Percentiles rank a stretch among this genome's conserved stretches.
These are phyloP conservation scores for Chalciporus piperatus DNA, from an alignment of 768 basidiomycete genomes.

Conservation along the genomic window DNA sequence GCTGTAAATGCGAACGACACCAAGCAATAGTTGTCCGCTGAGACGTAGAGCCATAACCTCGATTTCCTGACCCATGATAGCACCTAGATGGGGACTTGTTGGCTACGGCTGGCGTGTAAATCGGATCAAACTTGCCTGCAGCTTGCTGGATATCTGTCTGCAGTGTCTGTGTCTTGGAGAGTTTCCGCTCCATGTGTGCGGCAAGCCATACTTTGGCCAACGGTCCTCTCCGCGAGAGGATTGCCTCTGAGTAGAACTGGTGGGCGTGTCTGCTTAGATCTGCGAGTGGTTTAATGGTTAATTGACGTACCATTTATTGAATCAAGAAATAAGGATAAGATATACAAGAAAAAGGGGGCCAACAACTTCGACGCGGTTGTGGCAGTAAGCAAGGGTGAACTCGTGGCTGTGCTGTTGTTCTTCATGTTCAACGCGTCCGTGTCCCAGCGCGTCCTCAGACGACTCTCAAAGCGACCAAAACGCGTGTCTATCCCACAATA, in stretches of 20 bases:
- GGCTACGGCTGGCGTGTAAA: neutral
- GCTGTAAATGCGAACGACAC: slow-evolving; percentile 96
- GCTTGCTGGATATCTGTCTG: slow-evolving; percentile 95
- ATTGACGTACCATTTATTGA: slow-evolving; percentile 22
- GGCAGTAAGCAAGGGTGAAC: slow-evolving; percentile 13
- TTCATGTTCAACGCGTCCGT: neutral
- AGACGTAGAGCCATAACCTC: slow-evolving; percentile 92
- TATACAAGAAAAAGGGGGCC: slow-evolving; percentile 15
- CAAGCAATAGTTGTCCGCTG: slow-evolving; percentile 94
- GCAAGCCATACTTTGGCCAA: slow-evolving; percentile 98
- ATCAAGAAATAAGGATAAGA: slow-evolving; percentile 20
- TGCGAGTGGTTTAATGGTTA: neutral
- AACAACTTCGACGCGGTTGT: slow-evolving; percentile 4
- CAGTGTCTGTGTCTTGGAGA: slow-evolving; percentile 91
- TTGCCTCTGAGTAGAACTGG: slow-evolving; percentile 91
- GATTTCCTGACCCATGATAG: slow-evolving; percentile 91
- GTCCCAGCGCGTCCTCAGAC: slow-evolving; percentile 10
- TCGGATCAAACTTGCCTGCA: slow-evolving; percentile 51
- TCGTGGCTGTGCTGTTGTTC: slow-evolving; percentile 27
- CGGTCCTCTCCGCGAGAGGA: slow-evolving; percentile 90
- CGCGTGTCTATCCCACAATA: neutral
- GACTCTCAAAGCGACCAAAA: neutral
- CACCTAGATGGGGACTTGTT: slow-evolving; percentile 46
- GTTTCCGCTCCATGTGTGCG: slow-evolving; percentile 97
- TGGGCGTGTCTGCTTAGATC: neutral